Conservation (phyloP, 768 basidiomycete species). For the Candolleomyces aberdarensis region DNA sequence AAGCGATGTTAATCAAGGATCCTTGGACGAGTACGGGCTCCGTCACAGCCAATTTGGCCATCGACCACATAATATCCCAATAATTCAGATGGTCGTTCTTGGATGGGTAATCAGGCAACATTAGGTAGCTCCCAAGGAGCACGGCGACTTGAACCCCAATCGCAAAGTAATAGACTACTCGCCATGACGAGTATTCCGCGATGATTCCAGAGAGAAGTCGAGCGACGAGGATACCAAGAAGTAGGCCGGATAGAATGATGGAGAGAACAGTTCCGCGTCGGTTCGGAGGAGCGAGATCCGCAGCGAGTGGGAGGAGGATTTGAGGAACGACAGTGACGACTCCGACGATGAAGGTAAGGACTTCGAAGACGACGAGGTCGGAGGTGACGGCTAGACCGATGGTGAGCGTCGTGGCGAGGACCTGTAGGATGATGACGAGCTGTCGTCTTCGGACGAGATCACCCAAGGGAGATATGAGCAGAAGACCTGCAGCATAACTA, state of each 20-base stretch:
- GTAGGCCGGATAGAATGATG: conserved; percentile 63
- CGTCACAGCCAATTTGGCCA: conserved; percentile 73
- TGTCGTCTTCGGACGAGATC: conserved; percentile 78
- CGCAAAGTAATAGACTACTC: conserved; percentile 75
- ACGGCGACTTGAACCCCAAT: conserved; percentile 67
- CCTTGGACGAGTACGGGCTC: conserved; percentile 78
- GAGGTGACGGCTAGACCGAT: conserved; percentile 69
- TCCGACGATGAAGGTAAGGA: conserved; percentile 69
- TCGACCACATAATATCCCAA: conserved; percentile 64
- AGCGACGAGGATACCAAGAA: conserved; percentile 72
- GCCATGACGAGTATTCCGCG: conserved; percentile 67
- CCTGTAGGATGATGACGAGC: conserved; percentile 58
- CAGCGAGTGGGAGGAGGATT: conserved; percentile 75
- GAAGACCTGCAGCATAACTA: conserved; percentile 70
- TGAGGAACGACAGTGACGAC: conserved; percentile 70
- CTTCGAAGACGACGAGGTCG: conserved; percentile 58
- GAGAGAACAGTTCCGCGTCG: conserved; percentile 73
- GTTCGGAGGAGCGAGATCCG: conserved; percentile 75
- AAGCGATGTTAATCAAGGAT: conserved; percentile 56
- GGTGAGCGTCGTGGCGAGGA: conserved; percentile 53
- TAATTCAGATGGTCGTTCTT: conserved; percentile 69
- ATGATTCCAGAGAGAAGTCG: conserved; percentile 76
- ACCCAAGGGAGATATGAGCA: conserved; percentile 78
- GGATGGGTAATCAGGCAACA: conserved; percentile 82
- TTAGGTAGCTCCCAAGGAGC: conserved; percentile 53